phyloP scores from a whole-genome alignment of 495 filamentous ascomycete species.

The Annulohypoxylon maeteangense region DNA sequence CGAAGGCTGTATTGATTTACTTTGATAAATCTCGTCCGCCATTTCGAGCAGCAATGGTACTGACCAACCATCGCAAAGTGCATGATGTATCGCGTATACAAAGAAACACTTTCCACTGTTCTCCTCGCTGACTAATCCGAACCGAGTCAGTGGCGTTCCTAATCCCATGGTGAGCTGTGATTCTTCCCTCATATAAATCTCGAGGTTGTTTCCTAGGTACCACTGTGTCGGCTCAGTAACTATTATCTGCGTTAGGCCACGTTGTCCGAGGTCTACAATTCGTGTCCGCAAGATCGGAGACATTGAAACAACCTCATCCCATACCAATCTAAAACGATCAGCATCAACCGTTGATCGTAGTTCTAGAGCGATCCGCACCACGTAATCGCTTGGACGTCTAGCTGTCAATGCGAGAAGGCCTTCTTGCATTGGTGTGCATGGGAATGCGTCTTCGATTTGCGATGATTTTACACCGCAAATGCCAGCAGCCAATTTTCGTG shows the following conservation, averaged over 20 bases:
- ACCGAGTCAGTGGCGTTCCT: neutral
- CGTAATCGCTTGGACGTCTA: neutral
- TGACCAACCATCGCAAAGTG: neutral
- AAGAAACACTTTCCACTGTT: neutral
- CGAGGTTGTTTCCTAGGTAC: neutral
- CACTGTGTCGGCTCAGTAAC: neutral
- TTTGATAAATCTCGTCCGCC: neutral
- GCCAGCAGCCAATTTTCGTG: neutral
- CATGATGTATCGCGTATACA: neutral
- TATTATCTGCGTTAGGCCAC: neutral
- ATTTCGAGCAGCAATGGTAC: neutral
- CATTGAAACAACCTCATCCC: neutral
- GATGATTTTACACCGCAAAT: neutral
- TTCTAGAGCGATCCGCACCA: neutral
- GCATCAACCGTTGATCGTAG: neutral
- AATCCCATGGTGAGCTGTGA: neutral
- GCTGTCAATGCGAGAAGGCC: neutral
- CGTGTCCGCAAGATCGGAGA: neutral
- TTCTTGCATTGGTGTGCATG: constrained; percentile 4
- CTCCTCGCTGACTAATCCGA: neutral
- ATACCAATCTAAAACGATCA: neutral
- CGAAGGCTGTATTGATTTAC: neutral
- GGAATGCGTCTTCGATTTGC: neutral
- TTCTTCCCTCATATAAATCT: neutral
- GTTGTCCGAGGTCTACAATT: neutral